A percentile compares a stretch with the other conserved stretches of the same genome.
Evolutionary conservation across 139 green algal genomes (phyloP).

Genomic region (Protoeuglena noctilucae): DNA sequence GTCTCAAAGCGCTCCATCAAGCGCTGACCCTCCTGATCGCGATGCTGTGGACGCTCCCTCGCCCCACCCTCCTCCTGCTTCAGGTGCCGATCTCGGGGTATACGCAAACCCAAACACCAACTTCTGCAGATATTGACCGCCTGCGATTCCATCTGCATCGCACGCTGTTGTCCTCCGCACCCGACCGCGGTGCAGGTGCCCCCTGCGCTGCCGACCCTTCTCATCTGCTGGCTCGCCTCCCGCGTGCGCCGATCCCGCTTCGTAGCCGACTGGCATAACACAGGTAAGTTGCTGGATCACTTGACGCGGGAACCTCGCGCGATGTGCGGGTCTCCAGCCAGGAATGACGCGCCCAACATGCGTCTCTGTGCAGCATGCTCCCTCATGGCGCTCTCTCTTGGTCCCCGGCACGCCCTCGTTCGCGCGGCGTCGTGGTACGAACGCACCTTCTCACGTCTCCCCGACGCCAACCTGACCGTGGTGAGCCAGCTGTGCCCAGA

Average conservation of each 20-base stretch:
- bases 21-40: not conserved
- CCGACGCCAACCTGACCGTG: not conserved
- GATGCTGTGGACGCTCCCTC: not conserved
- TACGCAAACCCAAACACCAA: no score
- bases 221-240: slow-evolving; percentile 45
- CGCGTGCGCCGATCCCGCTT: slow-evolving; percentile 35
- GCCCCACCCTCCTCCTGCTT: not conserved
- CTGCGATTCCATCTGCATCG: slow-evolving; percentile 22
- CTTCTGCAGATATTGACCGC: not conserved
- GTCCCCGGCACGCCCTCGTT: not conserved
- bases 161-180: slow-evolving; percentile 31
- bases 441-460: not conserved
- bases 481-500: not conserved
- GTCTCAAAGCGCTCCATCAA: not conserved
- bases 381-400: not conserved
- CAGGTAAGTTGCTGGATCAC: slow-evolving; percentile 72
- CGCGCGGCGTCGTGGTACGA: not conserved
- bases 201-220: slow-evolving; percentile 71
- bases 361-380: not conserved
- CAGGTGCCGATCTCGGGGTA: no score
- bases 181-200: slow-evolving; percentile 45
- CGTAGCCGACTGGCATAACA: slow-evolving; percentile 95
- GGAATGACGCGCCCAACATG: not conserved
- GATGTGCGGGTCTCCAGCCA: not conserved
- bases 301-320: slow-evolving; percentile 34